Evolutionary conservation across 768 basidiomycete genomes (phyloP).

Genomic region (Atractiella rhizophila): DNA sequence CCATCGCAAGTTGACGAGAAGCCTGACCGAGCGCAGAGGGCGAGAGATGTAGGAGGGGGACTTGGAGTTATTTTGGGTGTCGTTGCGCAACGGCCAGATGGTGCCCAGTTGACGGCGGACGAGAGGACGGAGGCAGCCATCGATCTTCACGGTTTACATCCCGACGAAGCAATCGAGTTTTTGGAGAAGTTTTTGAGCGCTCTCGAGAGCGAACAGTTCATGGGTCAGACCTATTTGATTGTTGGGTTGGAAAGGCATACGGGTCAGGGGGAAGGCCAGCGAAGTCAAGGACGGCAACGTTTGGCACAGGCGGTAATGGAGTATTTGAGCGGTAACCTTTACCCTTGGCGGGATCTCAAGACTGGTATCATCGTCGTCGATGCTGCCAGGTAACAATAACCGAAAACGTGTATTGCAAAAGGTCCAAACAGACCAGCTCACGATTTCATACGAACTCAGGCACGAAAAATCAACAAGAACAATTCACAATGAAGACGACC

Average conservation of each 20-base stretch:
- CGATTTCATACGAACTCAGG: too few species aligned
- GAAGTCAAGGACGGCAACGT: slow-evolving; percentile 8
- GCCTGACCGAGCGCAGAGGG: slow-evolving; percentile 39
- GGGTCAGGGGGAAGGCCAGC: slow-evolving; percentile 9
- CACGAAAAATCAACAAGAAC: too few species aligned
- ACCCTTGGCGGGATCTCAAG: too few species aligned
- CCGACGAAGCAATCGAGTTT: slow-evolving; percentile 61
- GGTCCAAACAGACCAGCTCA: too few species aligned
- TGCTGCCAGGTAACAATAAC: too few species aligned
- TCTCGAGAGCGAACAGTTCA: slow-evolving; percentile 62
- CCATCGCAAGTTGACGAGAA: slow-evolving; percentile 36
- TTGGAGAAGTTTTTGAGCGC: slow-evolving; percentile 12
- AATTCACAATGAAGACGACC: too few species aligned
- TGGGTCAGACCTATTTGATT: slow-evolving; percentile 63
- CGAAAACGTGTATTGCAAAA: too few species aligned
- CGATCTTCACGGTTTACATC: slow-evolving; percentile 63
- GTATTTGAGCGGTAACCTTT: too few species aligned
- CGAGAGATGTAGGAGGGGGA: slow-evolving; percentile 50
- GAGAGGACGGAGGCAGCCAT: slow-evolving; percentile 71
- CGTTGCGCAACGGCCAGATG: slow-evolving; percentile 25
- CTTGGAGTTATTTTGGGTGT: slow-evolving; percentile 73
- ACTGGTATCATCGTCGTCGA: too few species aligned
- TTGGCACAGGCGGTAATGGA: slow-evolving; percentile 13
- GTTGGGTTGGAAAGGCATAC: slow-evolving; percentile 90
- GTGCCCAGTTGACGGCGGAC: slow-evolving; percentile 36